These are phyloP conservation scores for Panellus pusillus DNA, from an alignment of 768 basidiomycete genomes.

Conservation along the genomic window DNA sequence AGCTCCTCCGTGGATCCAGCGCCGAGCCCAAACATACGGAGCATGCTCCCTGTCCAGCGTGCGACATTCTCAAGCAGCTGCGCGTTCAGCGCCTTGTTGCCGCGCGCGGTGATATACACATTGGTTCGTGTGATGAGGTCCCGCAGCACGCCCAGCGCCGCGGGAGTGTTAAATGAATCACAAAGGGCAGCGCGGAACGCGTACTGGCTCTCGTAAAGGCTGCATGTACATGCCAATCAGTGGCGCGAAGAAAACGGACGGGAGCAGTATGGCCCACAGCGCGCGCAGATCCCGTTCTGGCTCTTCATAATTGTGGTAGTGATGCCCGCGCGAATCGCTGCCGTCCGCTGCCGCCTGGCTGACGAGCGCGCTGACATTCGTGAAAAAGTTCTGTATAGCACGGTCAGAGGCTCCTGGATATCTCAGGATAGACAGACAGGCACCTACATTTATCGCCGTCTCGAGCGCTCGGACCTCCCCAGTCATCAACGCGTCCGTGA, in stretches of 20 bases:
- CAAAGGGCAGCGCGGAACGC: conserved; percentile 85
- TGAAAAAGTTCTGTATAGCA: conserved; percentile 84
- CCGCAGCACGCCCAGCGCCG: conserved; percentile 70
- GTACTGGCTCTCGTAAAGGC: conserved; percentile 71
- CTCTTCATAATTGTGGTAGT: conserved; percentile 56
- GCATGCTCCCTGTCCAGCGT: conserved; percentile 70
- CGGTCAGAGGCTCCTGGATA: no score
- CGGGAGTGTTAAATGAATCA: conserved; percentile 96
- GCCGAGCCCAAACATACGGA: conserved; percentile 78
- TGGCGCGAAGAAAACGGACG: conserved; percentile 8
- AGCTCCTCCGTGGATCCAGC: conserved; percentile 65
- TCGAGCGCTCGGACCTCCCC: conserved; percentile 88
- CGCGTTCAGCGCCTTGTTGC: conserved; percentile 54
- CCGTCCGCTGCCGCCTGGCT: conserved; percentile 51
- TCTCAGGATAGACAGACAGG: not conserved
- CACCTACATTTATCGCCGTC: conserved; percentile 75
- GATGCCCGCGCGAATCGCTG: conserved; percentile 55
- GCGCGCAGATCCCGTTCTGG: conserved; percentile 68
- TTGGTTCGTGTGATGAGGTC: conserved; percentile 86
- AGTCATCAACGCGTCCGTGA: conserved; percentile 87
- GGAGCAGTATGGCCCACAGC: conserved; percentile 43
- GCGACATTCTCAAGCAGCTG: conserved; percentile 63
- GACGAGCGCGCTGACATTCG: conserved; percentile 78
- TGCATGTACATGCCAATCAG: conserved; percentile 30
- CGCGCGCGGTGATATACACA: conserved; percentile 76